phyloP scores from a whole-genome alignment of 352 stramenopile genomes.

The Halophytophthora batemanensis region DNA sequence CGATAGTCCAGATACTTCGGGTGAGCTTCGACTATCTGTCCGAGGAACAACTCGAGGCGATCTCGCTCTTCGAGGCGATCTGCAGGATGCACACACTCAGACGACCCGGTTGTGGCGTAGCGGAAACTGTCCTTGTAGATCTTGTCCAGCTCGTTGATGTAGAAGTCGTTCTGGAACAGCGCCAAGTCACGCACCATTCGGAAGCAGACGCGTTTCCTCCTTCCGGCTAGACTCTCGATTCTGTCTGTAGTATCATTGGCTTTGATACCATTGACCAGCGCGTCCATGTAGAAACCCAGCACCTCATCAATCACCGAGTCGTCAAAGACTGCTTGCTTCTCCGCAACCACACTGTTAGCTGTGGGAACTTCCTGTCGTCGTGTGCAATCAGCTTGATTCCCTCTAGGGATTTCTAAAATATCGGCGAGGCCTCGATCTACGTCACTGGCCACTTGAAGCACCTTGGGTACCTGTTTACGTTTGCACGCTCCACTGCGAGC shows the following conservation, averaged over 20 bases:
- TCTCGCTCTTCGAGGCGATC: slow-evolving; percentile 11
- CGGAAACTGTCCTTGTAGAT: slow-evolving; percentile 18
- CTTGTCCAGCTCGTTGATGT: slow-evolving; percentile 38
- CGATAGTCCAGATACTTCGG: slow-evolving; percentile 15
- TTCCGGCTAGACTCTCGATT: neutral
- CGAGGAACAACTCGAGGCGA: slow-evolving; percentile 24
- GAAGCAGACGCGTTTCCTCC: slow-evolving; percentile 29
- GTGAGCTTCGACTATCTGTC: slow-evolving; percentile 19
- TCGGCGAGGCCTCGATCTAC: slow-evolving; percentile 16
- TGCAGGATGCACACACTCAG: neutral
- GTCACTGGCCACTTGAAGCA: slow-evolving; percentile 6
- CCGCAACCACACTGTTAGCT: neutral
- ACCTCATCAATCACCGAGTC: slow-evolving; percentile 12
- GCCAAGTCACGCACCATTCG: slow-evolving; percentile 46
- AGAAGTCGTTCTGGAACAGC: slow-evolving; percentile 57
- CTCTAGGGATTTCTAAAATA: slow-evolving; percentile 14
- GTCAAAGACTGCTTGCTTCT: slow-evolving; percentile 6
- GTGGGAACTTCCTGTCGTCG: neutral
- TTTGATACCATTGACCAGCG: neutral
- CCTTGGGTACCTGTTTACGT: slow-evolving; percentile 10
- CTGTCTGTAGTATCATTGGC: neutral
- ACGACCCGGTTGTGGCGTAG: slow-evolving; percentile 3
- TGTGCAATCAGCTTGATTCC: neutral
- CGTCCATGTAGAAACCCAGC: slow-evolving; percentile 14
- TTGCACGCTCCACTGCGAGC: neutral